Conservation (phyloP, 108 stramenopile genomes). For the Licmophora abbreviata region DNA sequence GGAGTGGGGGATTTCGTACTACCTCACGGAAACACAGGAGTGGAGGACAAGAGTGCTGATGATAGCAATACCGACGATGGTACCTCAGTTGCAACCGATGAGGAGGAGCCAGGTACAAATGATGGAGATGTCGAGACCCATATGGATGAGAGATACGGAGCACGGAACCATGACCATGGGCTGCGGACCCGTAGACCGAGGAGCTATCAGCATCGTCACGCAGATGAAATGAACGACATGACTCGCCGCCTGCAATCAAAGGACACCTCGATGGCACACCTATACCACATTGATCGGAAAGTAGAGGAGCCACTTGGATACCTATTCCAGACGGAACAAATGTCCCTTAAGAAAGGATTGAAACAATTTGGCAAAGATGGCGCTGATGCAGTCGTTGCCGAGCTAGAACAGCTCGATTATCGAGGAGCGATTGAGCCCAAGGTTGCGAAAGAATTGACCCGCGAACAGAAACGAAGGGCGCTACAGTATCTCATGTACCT, state of each 20-base stretch:
- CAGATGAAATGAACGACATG: too few relatives aligned
- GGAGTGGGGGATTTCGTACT: too few relatives aligned
- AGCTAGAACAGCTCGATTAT: conserved; percentile 34
- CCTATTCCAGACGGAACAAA: conserved; percentile 14
- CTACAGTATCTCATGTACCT: conserved; percentile 15
- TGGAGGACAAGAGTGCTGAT: too few relatives aligned
- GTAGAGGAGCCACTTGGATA: too few relatives aligned
- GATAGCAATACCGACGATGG: too few relatives aligned
- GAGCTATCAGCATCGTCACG: conserved; percentile 21
- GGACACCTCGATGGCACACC: too few relatives aligned
- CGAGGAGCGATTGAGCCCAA: conserved; percentile 14
- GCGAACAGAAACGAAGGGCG: conserved; percentile 12
- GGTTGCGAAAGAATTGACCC: conserved; percentile 10
- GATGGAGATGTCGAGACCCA: neutral
- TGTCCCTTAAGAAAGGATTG: conserved; percentile 15
- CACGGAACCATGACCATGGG: neutral
- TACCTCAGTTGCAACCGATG: too few relatives aligned
- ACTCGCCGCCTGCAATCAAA: too few relatives aligned
- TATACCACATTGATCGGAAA: too few relatives aligned
- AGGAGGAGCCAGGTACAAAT: too few relatives aligned
- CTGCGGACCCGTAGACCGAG: conserved; percentile 1
- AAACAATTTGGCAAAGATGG: conserved; percentile 22
- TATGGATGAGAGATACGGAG: neutral
- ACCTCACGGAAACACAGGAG: too few relatives aligned
- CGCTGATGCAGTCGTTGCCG: conserved; percentile 17